A percentile compares a stretch with the other conserved stretches of the same genome.
Evolutionary conservation across 2,329 filamentous ascomycete species (phyloP).

Genomic region (Stemphylium lycopersici): DNA sequence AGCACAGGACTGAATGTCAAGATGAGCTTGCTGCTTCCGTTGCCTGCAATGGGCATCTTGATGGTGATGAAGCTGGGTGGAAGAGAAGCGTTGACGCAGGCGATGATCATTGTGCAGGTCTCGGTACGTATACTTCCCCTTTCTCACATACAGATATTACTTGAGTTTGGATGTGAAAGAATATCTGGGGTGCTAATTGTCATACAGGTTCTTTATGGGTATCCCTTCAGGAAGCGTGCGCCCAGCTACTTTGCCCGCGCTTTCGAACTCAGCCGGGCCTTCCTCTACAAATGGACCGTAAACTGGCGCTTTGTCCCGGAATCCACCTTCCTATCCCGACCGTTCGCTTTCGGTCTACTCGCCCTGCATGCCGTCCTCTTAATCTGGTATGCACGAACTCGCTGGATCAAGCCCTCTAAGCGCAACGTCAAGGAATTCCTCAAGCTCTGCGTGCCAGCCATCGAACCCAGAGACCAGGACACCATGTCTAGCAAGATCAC

Average conservation of each 20-base stretch:
- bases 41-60: slow-evolving; percentile 80
- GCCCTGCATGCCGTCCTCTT: slow-evolving; percentile 70
- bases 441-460: slow-evolving; percentile 52
- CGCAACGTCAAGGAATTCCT: slow-evolving; percentile 64
- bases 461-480: slow-evolving; percentile 57
- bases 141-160: not conserved
- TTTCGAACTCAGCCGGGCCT: slow-evolving; percentile 89
- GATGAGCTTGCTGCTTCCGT: slow-evolving; percentile 85
- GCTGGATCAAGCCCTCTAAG: slow-evolving; percentile 75
- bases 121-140: slow-evolving; percentile 62
- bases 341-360: slow-evolving; percentile 73
- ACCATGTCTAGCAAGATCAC: slow-evolving; percentile 66
- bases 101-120: slow-evolving; percentile 74
- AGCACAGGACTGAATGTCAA: slow-evolving; percentile 87
- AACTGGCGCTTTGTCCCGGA: slow-evolving; percentile 98
- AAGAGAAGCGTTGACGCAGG: slow-evolving; percentile 68
- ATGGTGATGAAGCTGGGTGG: slow-evolving; percentile 77
- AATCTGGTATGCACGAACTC: slow-evolving; percentile 66
- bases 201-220: slow-evolving; percentile 58
- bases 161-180: not conserved
- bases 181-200: slow-evolving; percentile 14
- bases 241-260: slow-evolving; percentile 78
- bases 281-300: slow-evolving; percentile 98
- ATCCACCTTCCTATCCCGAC: slow-evolving; percentile 72
- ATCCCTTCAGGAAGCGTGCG: slow-evolving; percentile 72